phyloP scores from a whole-genome alignment of 2,329 filamentous ascomycete genomes.

The Cytospora chrysosperma region DNA sequence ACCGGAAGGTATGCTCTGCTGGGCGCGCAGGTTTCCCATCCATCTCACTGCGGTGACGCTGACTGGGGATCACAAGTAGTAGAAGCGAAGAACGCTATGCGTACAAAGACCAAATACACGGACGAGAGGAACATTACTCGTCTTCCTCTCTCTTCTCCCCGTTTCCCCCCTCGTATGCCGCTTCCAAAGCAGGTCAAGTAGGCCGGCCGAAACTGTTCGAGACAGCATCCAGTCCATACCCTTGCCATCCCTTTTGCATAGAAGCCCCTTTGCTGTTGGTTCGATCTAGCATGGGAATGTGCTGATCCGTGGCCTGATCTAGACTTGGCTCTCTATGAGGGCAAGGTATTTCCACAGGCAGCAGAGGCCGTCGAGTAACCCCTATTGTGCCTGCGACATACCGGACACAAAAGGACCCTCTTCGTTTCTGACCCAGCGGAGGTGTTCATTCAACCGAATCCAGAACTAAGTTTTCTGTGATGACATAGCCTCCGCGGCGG shows the following conservation, averaged over 20 bases:
- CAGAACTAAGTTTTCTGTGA: constrained; percentile 6
- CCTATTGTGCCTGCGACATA: neutral
- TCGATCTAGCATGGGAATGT: too few relatives aligned
- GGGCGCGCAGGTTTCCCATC: neutral
- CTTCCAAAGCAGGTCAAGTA: neutral
- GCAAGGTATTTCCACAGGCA: too few relatives aligned
- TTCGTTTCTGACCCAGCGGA: neutral
- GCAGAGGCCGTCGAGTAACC: neutral
- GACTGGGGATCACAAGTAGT: neutral
- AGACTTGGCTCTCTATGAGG: too few relatives aligned
- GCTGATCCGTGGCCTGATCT: too few relatives aligned
- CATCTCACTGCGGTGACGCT: neutral
- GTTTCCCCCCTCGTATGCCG: neutral
- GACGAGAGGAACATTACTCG: neutral
- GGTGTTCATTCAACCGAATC: neutral
- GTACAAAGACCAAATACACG: neutral
- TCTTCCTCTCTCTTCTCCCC: neutral
- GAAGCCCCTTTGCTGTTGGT: too few relatives aligned
- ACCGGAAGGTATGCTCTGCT: neutral
- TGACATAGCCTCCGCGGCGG: neutral
- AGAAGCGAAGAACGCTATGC: neutral
- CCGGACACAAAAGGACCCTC: neutral
- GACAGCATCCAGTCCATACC: neutral
- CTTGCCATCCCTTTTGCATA: too few relatives aligned
- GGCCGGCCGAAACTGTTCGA: neutral